These are phyloP conservation scores for Arachnomyces sp. DNA, from an alignment of 2,329 filamentous ascomycete species.

Conservation along the genomic window DNA sequence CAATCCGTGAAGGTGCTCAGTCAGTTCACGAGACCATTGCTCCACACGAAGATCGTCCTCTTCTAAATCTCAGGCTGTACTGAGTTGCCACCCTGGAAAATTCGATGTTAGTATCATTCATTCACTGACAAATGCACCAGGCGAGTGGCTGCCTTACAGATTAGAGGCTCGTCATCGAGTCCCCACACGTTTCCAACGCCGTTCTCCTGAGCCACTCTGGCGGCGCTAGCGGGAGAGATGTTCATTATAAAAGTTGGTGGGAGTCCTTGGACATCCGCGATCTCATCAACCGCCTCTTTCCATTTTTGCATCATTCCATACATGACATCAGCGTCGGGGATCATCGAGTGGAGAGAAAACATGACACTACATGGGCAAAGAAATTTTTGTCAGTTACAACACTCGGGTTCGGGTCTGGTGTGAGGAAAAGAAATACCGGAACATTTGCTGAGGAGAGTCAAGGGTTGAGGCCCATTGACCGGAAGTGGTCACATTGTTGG, in stretches of 20 bases:
- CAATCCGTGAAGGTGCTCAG: constrained; percentile 23
- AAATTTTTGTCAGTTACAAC: too few relatives aligned
- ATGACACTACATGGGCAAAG: constrained; percentile 27
- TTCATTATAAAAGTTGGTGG: constrained; percentile 34
- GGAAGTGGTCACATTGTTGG: too few relatives aligned
- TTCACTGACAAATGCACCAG: too few relatives aligned
- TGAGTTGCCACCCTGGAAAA: constrained; percentile 31
- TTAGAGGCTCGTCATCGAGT: constrained; percentile 22
- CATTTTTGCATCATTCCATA: constrained; percentile 28
- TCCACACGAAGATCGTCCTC: constrained; percentile 31
- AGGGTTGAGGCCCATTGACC: too few relatives aligned
- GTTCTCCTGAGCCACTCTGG: constrained; percentile 26
- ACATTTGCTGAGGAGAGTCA: too few relatives aligned
- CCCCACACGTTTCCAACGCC: constrained; percentile 35
- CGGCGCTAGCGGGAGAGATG: constrained; percentile 18
- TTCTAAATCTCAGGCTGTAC: constrained; percentile 29
- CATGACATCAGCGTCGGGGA: constrained; percentile 27
- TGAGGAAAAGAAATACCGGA: too few relatives aligned
- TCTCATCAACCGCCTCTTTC: constrained; percentile 25
- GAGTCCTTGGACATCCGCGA: constrained; percentile 30
- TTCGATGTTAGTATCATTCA: too few relatives aligned
- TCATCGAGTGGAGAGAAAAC: constrained; percentile 32
- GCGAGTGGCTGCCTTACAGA: constrained; percentile 20
- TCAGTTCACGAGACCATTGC: constrained; percentile 23
- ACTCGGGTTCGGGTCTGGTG: too few relatives aligned